A percentile compares a stretch with the other conserved stretches of the same genome.
phyloP scores from a whole-genome alignment of 129 eudicot species.

The Logfia minima region DNA sequence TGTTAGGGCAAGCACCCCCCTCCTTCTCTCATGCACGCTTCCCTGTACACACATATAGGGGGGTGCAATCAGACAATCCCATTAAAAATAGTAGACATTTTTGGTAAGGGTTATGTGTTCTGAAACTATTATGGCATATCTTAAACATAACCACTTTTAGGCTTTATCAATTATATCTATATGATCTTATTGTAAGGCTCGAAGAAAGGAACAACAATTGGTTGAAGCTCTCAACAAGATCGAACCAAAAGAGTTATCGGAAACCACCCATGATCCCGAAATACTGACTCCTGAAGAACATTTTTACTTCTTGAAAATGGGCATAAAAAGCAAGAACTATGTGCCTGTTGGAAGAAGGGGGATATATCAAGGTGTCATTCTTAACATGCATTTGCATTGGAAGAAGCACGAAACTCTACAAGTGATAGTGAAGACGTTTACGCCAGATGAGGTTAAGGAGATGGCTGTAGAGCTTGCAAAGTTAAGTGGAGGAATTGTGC shows the following conservation, averaged over 20 bases:
- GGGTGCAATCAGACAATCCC: too few species aligned
- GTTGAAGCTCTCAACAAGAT: constrained; percentile 69
- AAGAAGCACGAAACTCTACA: constrained; percentile 90
- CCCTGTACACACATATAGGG: too few species aligned
- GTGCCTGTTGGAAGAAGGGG: constrained; percentile 95
- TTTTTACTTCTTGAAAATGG: constrained; percentile 87
- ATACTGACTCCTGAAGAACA: constrained; percentile 94
- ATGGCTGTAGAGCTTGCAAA: constrained; percentile 91
- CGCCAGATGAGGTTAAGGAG: constrained; percentile 82
- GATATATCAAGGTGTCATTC: constrained; percentile 82
- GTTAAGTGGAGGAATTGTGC: constrained; percentile 92
- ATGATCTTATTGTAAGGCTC: constrained; percentile 56
- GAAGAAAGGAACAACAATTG: constrained; percentile 67
- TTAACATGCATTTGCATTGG: constrained; percentile 99
- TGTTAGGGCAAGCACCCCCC: too few species aligned
- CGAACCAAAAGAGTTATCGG: constrained; percentile 83
- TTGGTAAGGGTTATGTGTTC: background rate
- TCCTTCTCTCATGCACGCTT: too few species aligned
- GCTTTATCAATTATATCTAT: background rate
- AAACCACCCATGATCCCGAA: constrained; percentile 86
- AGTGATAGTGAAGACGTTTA: constrained; percentile 79
- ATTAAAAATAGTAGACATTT: too few species aligned
- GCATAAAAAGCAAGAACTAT: constrained; percentile 79
- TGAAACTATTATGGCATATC: background rate
- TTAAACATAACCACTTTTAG: background rate